These are phyloP conservation scores for Candida adriatica DNA, from an alignment of 805 yeast genomes.

Conservation along the genomic window DNA sequence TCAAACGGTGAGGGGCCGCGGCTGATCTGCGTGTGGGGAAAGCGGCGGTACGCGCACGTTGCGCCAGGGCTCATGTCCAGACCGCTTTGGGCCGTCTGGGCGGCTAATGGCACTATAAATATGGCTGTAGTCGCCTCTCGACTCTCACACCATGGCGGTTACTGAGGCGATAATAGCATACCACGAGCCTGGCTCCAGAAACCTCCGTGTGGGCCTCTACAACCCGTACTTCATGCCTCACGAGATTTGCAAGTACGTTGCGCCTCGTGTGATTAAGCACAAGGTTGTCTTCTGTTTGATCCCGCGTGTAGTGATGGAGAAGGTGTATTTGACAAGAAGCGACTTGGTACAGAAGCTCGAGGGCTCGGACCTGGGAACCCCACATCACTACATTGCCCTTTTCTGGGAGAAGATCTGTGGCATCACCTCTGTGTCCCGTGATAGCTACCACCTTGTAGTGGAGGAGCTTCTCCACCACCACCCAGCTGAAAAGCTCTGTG, in stretches of 20 bases:
- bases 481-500: conserved; percentile 1
- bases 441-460: conserved; percentile 1
- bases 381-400: conserved; percentile 5
- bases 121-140: no score
- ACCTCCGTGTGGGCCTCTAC: conserved; percentile 7
- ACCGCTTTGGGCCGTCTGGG: no score
- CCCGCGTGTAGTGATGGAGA: conserved; percentile 9
- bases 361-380: conserved; percentile 3
- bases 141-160: conserved; percentile 1
- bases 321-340: conserved; percentile 3
- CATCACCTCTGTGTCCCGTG: conserved; percentile 4
- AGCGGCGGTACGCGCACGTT: no score
- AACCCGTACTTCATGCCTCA: conserved; percentile 14
- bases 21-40: no score
- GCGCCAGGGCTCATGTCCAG: no score
- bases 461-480: not conserved
- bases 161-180: conserved; percentile 9
- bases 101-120: no score
- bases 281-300: conserved; percentile 4
- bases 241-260: conserved; percentile 11
- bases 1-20: no score
- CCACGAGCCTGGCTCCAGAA: conserved; percentile 6
- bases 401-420: conserved; percentile 9
- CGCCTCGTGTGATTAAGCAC: conserved; percentile 9
- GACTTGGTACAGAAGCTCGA: not conserved